phyloP scores from a whole-genome alignment of 768 basidiomycete genomes.

The Mycena albidolilacea region DNA sequence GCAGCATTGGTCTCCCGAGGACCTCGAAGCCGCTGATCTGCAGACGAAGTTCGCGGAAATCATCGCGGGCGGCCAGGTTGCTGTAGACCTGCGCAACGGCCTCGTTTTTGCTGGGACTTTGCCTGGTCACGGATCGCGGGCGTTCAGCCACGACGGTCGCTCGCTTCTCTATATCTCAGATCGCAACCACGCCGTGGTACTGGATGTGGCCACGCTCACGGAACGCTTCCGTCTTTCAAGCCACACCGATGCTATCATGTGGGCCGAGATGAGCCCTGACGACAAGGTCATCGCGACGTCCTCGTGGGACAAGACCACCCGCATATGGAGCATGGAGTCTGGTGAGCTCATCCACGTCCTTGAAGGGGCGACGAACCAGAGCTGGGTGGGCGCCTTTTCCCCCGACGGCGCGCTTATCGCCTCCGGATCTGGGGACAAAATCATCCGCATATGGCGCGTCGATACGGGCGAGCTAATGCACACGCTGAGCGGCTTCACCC shows the following conservation, averaged over 20 bases:
- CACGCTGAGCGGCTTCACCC: not conserved
- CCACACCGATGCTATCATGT: slow-evolving; percentile 36
- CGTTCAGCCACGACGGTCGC: slow-evolving; percentile 33
- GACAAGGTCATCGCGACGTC: slow-evolving; percentile 1
- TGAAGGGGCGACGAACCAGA: not conserved
- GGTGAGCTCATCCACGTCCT: not conserved
- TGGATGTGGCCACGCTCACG: slow-evolving; percentile 2
- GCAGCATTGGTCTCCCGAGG: slow-evolving; percentile 11
- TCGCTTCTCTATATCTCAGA: slow-evolving; percentile 3
- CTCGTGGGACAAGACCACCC: not conserved
- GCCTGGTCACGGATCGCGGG: not conserved
- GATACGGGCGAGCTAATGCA: not conserved
- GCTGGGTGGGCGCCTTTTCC: not conserved
- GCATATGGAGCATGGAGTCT: slow-evolving; percentile 6
- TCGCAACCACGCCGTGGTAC: slow-evolving; percentile 5
- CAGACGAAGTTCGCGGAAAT: not conserved
- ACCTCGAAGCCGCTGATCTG: slow-evolving; percentile 5
- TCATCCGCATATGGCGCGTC: slow-evolving; percentile 1
- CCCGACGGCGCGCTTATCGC: not conserved
- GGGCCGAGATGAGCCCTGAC: slow-evolving; percentile 37
- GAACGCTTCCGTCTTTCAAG: slow-evolving; percentile 28
- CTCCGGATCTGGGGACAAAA: not conserved
- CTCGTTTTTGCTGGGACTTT: not conserved
- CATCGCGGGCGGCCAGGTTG: not conserved
- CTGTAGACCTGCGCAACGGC: slow-evolving; percentile 8